Evolutionary conservation across 495 filamentous ascomycete genomes (phyloP).

Genomic region (Hyphodiscus hymeniophilus): DNA sequence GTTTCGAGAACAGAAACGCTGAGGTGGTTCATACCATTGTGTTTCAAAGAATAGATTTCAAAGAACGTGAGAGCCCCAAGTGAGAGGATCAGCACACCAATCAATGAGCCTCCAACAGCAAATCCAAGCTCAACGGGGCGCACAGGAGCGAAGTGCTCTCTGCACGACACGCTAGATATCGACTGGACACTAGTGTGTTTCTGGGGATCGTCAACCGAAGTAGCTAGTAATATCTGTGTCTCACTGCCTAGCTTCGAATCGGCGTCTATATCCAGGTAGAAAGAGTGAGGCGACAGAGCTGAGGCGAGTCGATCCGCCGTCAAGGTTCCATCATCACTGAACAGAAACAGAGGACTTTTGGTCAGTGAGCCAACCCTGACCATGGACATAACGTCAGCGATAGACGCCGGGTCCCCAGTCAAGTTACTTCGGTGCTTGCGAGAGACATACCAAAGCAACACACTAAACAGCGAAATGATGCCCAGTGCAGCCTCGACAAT

Average conservation of each 20-base stretch:
- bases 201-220: too few species aligned
- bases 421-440: slow-evolving; percentile 10
- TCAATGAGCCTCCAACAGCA: background rate
- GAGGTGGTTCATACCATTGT: background rate
- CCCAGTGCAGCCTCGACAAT: slow-evolving; percentile 31
- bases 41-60: background rate
- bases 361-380: slow-evolving; percentile 12
- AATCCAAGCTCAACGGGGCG: background rate
- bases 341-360: background rate
- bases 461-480: slow-evolving; percentile 22
- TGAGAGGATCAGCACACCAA: background rate
- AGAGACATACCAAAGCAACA: slow-evolving; percentile 17
- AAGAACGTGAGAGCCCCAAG: background rate
- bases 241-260: background rate
- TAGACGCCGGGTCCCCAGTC: slow-evolving; percentile 18
- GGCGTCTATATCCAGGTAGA: background rate
- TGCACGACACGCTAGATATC: background rate
- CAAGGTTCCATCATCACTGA: slow-evolving; percentile 1
- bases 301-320: background rate
- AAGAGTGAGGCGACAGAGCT: background rate
- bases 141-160: background rate
- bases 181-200: background rate
- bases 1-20: background rate
- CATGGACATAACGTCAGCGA: slow-evolving; percentile 25
- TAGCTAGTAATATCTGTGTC: background rate